Evolutionary conservation across 2,329 filamentous ascomycete genomes (phyloP), one percentile per base, ranked within the genome.

Genomic region (Akanthomyces muscarius): DNA sequence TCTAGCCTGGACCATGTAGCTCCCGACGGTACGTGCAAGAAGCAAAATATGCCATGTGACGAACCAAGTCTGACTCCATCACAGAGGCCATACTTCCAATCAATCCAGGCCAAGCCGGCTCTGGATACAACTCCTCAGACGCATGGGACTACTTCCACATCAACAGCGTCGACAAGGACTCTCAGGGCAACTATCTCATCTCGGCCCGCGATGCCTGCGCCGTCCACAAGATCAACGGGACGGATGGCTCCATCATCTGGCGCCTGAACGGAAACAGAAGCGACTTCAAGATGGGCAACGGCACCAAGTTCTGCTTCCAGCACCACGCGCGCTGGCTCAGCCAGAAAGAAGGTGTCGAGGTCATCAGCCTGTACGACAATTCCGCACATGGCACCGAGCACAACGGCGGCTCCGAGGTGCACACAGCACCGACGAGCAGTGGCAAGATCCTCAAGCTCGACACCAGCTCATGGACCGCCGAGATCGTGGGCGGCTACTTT

Each of bases 161-260:
- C 71, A 85, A 86, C 72, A 82, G 81, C 42, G 76, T 86, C 36
- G 80, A 83, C 68, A 84, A 84, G 68, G 78, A 81, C 61, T 68
- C 71, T 1, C 68, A 75, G 0, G 68, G 69, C n/a, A 80, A 85
- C 66, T 86, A 82, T 62, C 70, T 86, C 11, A 74, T 86, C 28
- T 86, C 82, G 0, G 75, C 78, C 0, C 78, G 82, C 1, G 76
- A 84, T 66, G 74, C 77, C 53, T 77, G 77, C 66, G 75, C 78
- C n/a, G 71, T 85, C 10, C 74, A 74, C 44, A 78, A 77, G 56
- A 77, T 86, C 67, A 78, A 79, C 64, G 41, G 38, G 25, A 57
- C 23, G 2, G 25, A 47, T 10, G 54, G 54, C 54, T n/a, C 21
- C 23, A 21, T 57, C 21, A 70, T 83, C 36, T 86, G 83, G 84